Base-by-base conservation (phyloP, 495 filamentous ascomycete species). In the Amniculicola lignicola region DNA sequence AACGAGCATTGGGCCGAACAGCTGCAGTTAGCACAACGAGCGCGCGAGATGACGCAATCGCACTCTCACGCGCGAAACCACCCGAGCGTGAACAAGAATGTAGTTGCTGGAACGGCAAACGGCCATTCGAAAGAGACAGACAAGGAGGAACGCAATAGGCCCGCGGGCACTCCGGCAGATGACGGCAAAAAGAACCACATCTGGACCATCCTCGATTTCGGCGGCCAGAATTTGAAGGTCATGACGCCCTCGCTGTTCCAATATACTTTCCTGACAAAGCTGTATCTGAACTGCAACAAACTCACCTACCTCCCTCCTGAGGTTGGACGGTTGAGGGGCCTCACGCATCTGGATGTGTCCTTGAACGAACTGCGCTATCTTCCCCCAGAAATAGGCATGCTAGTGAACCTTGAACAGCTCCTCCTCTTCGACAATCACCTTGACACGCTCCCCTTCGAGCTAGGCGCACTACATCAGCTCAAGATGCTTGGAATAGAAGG, bases 301-400 rank as follows among this genome's bases (percentile, higher is more conserved):
- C 76, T 99, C 31, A 82, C 83, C 14, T 74, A 74, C 38, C 73
- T 99, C 0, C 89, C 92, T 14, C 68, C 85, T 21, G 73, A 82
- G 5, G 87, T 99, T 68, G 90, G 93, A 19, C 77, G 82, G 57
- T 77, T 99, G 49, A 82, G 90, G 54, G 80, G 83, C 38, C 73
- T 99, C 42, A 84, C 76, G 14, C 79, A 86, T 57, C 80, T 99
- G 22, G 90, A 99, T 70, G 77, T 90, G 3, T 96, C 94, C 0
- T 79, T 85, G 67, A 99, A 99, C 64, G 79, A 90, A 15, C 74
- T 99, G 19, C 80, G 76, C 6, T 84, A 87, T 64, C 75, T 99
- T 6, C 93, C 93, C 4, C 82, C 87, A 15, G 92, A 99, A 76
- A 82, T 97, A 45, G 94, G 93, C 59, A 97, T 97, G 90, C 86